These are phyloP conservation scores for Zopfia rhizophila DNA, from an alignment of 2,329 filamentous ascomycete species.

Conservation along the genomic window DNA sequence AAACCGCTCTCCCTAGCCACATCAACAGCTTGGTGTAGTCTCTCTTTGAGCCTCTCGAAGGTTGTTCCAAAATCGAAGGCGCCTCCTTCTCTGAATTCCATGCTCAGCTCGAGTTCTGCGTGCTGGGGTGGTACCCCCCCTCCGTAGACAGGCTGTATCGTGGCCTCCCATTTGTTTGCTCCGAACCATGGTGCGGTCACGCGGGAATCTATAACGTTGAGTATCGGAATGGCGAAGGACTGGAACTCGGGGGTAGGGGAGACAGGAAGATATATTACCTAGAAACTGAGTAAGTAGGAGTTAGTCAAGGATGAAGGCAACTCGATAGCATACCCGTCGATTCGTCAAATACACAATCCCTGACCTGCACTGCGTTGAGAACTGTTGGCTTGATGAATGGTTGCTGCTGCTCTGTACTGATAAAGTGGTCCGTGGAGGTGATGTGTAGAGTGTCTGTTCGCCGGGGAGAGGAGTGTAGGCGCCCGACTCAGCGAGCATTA, in stretches of 20 bases:
- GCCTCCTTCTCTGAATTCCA: constrained; percentile 95
- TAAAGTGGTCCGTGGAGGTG: constrained; percentile 80
- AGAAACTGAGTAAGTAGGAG: constrained; percentile 12
- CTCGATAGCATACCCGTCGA: constrained; percentile 74
- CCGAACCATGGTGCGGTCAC: constrained; percentile 92
- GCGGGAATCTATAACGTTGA: constrained; percentile 87
- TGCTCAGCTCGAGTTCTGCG: constrained; percentile 79
- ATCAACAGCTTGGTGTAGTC: constrained; percentile 82
- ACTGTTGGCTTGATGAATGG: constrained; percentile 69
- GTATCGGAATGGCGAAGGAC: constrained; percentile 88
- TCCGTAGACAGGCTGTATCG: constrained; percentile 81
- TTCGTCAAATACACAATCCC: constrained; percentile 86
- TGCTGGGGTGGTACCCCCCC: constrained; percentile 83
- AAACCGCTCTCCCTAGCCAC: constrained; percentile 73
- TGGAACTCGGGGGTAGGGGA: constrained; percentile 75
- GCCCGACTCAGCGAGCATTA: constrained; percentile 81
- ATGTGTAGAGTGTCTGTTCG: constrained; percentile 83
- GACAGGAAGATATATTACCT: constrained; percentile 89
- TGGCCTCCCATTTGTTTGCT: constrained; percentile 86
- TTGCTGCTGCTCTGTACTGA: constrained; percentile 77
- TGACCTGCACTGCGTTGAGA: constrained; percentile 76
- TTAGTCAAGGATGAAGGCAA: constrained; percentile 19
- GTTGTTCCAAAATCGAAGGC: constrained; percentile 87
- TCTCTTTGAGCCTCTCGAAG: constrained; percentile 86
- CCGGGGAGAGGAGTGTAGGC: constrained; percentile 86